Evolutionary conservation across 2,329 filamentous ascomycete species (phyloP).

Genomic region (Beauveria bassiana): DNA sequence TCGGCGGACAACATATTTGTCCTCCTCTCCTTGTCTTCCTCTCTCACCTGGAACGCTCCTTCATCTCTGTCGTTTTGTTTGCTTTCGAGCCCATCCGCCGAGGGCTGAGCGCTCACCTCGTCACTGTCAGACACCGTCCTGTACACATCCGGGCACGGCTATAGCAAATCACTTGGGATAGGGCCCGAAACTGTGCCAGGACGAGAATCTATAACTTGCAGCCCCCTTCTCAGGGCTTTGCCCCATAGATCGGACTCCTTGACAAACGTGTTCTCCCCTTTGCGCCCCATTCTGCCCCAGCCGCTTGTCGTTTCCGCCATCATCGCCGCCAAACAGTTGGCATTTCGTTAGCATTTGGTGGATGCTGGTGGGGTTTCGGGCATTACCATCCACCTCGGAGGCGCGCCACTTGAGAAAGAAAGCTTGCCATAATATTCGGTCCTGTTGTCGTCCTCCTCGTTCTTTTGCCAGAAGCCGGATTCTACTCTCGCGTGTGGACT

Average conservation of each 20-base stretch:
- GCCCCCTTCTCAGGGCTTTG: background rate
- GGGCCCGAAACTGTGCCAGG: background rate
- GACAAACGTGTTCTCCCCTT: background rate
- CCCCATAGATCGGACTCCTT: constrained; percentile 3
- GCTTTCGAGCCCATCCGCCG: background rate
- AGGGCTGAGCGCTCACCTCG: background rate
- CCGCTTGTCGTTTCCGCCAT: constrained; percentile 2
- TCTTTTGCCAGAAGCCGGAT: background rate
- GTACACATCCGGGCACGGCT: background rate
- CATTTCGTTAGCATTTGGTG: constrained; percentile 3
- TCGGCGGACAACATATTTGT: constrained; percentile 10
- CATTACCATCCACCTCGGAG: constrained; percentile 3
- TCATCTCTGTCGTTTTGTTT: constrained; percentile 8
- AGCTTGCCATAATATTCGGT: background rate
- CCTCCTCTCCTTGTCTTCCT: background rate
- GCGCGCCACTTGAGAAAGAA: constrained; percentile 3
- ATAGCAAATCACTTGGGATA: background rate
- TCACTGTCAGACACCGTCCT: background rate
- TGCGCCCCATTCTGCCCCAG: background rate
- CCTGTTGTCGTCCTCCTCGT: background rate
- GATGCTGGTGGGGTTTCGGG: constrained; percentile 5
- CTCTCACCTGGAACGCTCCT: background rate
- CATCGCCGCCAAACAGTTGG: background rate
- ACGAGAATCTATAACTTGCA: background rate
- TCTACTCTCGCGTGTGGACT: background rate